Conservation (phyloP, 73 alveolate species). For the Diophrys appendiculata region DNA sequence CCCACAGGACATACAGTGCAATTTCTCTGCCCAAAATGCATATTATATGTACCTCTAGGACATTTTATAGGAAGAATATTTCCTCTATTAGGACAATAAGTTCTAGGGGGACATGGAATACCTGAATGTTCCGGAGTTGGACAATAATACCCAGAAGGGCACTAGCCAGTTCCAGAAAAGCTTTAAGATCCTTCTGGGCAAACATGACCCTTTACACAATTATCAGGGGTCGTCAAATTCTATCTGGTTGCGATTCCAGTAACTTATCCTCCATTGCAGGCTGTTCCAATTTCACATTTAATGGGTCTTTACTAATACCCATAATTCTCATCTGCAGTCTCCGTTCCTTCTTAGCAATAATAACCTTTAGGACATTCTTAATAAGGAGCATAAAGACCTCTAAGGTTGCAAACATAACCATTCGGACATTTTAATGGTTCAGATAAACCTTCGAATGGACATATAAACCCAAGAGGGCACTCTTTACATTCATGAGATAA, state of each 20-base stretch:
- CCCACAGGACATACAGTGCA: constrained; percentile 85
- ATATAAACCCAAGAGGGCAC: constrained; percentile 50
- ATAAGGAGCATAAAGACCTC: constrained; percentile 6
- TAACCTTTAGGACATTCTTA: constrained; percentile 1
- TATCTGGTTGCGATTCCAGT: constrained; percentile 34
- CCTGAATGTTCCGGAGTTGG: constrained; percentile 67
- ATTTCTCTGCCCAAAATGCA: constrained; percentile 67
- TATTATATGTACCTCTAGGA: constrained; percentile 77
- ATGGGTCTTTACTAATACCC: constrained; percentile 32
- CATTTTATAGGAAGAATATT: constrained; percentile 68
- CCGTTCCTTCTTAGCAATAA: constrained; percentile 22
- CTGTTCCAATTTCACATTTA: constrained; percentile 62
- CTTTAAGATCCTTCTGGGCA: constrained; percentile 69
- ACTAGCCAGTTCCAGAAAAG: constrained; percentile 67
- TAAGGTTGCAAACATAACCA: constrained; percentile 27
- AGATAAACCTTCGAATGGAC: constrained; percentile 51
- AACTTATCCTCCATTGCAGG: constrained; percentile 57
- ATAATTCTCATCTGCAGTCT: constrained; percentile 12
- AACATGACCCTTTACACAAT: constrained; percentile 66
- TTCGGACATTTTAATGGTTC: constrained; percentile 51
- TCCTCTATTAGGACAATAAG: constrained; percentile 82
- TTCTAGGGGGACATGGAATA: constrained; percentile 81
- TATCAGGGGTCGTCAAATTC: constrained; percentile 44
- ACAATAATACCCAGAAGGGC: constrained; percentile 83
- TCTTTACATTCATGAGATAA: constrained; percentile 23